Base-by-base conservation (phyloP, 257 asterid species). In the Solanum pinnatisectum region DNA sequence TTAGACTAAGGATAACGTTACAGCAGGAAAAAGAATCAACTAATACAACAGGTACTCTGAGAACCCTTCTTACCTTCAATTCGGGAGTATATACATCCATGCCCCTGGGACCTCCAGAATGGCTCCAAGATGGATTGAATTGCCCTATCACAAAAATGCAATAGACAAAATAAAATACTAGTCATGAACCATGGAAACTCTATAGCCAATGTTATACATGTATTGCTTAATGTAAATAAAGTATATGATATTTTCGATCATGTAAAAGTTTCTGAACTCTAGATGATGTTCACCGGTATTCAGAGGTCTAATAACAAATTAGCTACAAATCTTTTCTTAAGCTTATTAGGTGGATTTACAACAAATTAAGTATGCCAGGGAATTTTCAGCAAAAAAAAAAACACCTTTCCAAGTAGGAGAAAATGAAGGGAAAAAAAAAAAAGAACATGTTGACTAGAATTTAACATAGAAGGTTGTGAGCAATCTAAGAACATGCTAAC, bases 71-170 rank as follows among this genome's bases (percentile, higher is more conserved):
- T 90, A 91, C 94, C 92, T 91, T 91, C 87, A 90, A 46, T 32
- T 92, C 94, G 4, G 93, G 92, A 85, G 92, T 91, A 88, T 10
- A 87, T 20, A 42, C 82, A 73, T 89, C 93, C 59, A 90, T 89
- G 88, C 86, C 90, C 81, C 88, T 89, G 36, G 82, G 78, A 72
- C 86, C 90, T 82, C 92, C 93, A 88, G 91, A 90, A 85, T 88
- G 89, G 59, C 87, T 84, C 93, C 94, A 88, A 16, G 93, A 91
- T 36, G 92, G 84, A 85, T 85, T 88, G 83, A 86, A 72, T 70
- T 25, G 87, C 23, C 91, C 94, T 90, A 89, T 70, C 60, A 72
- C 44, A 79, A 84, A 33, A 78, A 68, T 40, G 68, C 20, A 46
- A 81, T 30, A 32, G 44, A 46, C 35, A 40, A 88, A 33, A 4